Base-by-base conservation (phyloP, 306 rosid genomes). In the Quercus dentata region DNA sequence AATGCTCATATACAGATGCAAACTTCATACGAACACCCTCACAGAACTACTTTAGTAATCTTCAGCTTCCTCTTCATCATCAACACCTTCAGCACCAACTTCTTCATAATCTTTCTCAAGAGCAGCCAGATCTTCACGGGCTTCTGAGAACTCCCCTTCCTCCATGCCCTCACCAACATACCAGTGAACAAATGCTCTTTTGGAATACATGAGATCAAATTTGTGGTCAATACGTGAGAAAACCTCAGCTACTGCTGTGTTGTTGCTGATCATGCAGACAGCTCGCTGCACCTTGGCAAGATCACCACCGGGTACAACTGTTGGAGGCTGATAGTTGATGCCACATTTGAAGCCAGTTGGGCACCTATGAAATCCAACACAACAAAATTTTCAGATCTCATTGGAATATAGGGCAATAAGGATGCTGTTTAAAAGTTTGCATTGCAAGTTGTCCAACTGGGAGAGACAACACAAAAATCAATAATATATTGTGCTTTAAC, bases 21-120 rank as follows among this genome's bases (percentile, higher is more conserved):
- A 69, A 65, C 64, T 78, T 70, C 49, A 35, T n/a, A 61, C 77
- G 68, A 82, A 81, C 19, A 59, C 28, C 80, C 79, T 84, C 12
- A 73, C 46, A 80, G 56, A 35, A 69, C 21, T 69, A 61, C 74
- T 46, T 85, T 83, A 92, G 88, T 86, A 91, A 38, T 92, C 97
- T 55, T 92, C 99, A 46, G 75, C 82, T 46, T 88, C 97, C 57
- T 92, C 98, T 21, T 95, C 99, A 76, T 92, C 99, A 6, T 93
- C 99, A 0, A 71, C 96, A 41, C 96, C 99, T 82, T 95, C 99
- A 1, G 99, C 98, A 5, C 99, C 99, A 74, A 95, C 99, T 72
- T 95, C 99, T 85, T 95, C 99, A 4, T 95, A 95, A 85, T 95
- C 98, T 72, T 94, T 94, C 93, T 95, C 99, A n/a, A 95, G 99